A percentile compares a stretch with the other conserved stretches of the same genome.
These are phyloP conservation scores for Cokeromyces recurvatus DNA, from an alignment of 371 early-diverging fungal species.

Conservation along the genomic window DNA sequence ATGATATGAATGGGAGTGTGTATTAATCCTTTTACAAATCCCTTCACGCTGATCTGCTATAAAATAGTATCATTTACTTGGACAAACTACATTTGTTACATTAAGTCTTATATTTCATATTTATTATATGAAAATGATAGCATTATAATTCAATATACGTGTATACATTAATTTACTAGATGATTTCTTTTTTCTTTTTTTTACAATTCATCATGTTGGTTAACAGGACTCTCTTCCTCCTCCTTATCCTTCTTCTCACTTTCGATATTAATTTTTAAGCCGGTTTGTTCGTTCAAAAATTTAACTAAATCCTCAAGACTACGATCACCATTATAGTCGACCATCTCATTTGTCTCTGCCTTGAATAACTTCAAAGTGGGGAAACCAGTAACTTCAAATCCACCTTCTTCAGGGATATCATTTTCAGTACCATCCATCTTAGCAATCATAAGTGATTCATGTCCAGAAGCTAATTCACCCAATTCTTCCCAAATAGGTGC, in stretches of 20 bases:
- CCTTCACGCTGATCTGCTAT: too few relatives aligned
- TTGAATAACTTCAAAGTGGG: slow-evolving; percentile 93
- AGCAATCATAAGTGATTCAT: slow-evolving; percentile 72
- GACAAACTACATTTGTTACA: too few relatives aligned
- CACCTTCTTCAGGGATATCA: slow-evolving; percentile 78
- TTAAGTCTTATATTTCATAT: too few relatives aligned
- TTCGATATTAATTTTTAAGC: slow-evolving; percentile 15
- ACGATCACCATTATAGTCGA: slow-evolving; percentile 87
- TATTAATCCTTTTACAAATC: too few relatives aligned
- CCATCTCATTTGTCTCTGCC: slow-evolving; percentile 73
- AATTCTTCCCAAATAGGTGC: slow-evolving; percentile 81
- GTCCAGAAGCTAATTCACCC: slow-evolving; percentile 38
- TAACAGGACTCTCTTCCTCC: slow-evolving; percentile 34
- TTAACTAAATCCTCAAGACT: slow-evolving; percentile 66
- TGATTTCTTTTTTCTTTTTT: too few relatives aligned
- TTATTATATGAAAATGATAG: too few relatives aligned
- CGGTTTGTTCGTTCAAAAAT: slow-evolving; percentile 70
- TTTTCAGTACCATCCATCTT: slow-evolving; percentile 96
- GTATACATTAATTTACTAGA: too few relatives aligned
- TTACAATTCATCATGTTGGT: slow-evolving; percentile 68
- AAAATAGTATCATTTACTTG: too few relatives aligned
- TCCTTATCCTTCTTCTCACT: slow-evolving; percentile 21
- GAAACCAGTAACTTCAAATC: slow-evolving; percentile 85
- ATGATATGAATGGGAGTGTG: too few relatives aligned
- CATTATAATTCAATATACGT: too few relatives aligned